Base-by-base conservation (phyloP, 345 rosid genomes). In the Citrus australasica region DNA sequence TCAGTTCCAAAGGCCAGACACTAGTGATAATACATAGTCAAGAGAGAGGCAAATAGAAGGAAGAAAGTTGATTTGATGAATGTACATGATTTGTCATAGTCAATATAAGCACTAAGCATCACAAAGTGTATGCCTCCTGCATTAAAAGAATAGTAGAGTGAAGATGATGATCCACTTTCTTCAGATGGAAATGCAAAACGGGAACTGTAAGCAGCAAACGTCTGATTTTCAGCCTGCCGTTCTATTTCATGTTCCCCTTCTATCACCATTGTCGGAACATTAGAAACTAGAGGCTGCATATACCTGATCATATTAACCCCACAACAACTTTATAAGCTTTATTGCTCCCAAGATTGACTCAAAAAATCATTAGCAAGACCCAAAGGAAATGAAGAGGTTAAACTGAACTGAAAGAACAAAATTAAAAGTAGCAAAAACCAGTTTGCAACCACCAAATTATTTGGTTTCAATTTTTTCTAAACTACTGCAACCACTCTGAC, bases 171-270 rank as follows among this genome's bases (percentile, higher is more conserved):
- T 72, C 90, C 92, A 66, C 95, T 88, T 77, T 92, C 97, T 79
- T 86, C 76, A 27, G 84, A 90, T 79, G 98, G 98, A 83, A 93
- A 89, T 72, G 94, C 93, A 78, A 93, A 95, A 76, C 99, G 90
- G 17, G 96, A 90, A 77, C 90, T 87, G 80, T 91, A 95, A 80
- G 99, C 93, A 62, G 74, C 89, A 79, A 92, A 95, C 21, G 88
- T 81, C 78, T 79, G 88, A 78, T 91, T 85, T 73, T 89, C 94
- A 24, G 87, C 92, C 81, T 94, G 97, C 40, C 35, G 46, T 84
- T 92, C 99, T 64, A 91, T 83, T 84, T 96, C 99, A 76, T 92
- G 99, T 64, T 96, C 87, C 79, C 99, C 99, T 84, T 89, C 97
- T 11, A 92, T 80, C 82, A 92, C 95, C 98, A 94, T 94, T 22